These are phyloP conservation scores for Coemansia sp. DNA, from an alignment of 192 early-diverging fungal species.

Conservation along the genomic window DNA sequence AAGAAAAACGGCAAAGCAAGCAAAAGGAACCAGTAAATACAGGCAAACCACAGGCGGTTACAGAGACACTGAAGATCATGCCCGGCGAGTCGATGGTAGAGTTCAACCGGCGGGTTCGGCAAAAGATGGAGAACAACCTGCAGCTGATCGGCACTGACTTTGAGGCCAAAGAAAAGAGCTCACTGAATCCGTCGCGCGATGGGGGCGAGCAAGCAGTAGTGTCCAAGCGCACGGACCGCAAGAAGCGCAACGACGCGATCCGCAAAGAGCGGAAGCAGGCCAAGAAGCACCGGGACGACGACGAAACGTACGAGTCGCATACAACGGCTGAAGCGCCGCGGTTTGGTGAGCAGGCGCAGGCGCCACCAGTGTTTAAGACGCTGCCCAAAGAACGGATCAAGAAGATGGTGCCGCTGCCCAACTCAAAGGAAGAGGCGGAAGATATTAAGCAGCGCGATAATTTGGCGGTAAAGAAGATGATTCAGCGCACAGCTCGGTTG, in stretches of 20 bases:
- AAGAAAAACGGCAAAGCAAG: conserved; percentile 8
- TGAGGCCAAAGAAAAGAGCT: neutral
- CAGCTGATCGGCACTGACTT: conserved; percentile 20
- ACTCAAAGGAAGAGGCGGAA: conserved; percentile 26
- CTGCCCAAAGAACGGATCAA: conserved; percentile 48
- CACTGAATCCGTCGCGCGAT: conserved; percentile 26
- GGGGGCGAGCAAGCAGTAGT: conserved; percentile 20
- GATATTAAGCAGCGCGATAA: conserved; percentile 33
- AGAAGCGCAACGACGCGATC: conserved; percentile 25
- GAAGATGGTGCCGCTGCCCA: conserved; percentile 42
- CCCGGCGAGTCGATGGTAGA: conserved; percentile 37
- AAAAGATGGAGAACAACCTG: conserved; percentile 47
- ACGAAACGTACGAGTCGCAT: conserved; percentile 1
- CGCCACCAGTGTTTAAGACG: conserved; percentile 46
- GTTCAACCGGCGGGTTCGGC: conserved; percentile 30
- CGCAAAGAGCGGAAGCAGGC: conserved; percentile 33
- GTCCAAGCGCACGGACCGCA: conserved; percentile 37
- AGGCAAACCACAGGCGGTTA: conserved; percentile 16
- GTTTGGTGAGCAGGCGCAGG: conserved; percentile 50
- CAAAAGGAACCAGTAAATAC: neutral
- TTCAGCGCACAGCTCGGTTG: conserved; percentile 35
- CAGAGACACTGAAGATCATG: conserved; percentile 33
- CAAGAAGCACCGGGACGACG: conserved; percentile 24
- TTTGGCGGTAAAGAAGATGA: conserved; percentile 47
- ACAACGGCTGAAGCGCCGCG: conserved; percentile 7